Conservation (phyloP, 1,284 basidiomycete species). For the Ganoderma lingzhi region DNA sequence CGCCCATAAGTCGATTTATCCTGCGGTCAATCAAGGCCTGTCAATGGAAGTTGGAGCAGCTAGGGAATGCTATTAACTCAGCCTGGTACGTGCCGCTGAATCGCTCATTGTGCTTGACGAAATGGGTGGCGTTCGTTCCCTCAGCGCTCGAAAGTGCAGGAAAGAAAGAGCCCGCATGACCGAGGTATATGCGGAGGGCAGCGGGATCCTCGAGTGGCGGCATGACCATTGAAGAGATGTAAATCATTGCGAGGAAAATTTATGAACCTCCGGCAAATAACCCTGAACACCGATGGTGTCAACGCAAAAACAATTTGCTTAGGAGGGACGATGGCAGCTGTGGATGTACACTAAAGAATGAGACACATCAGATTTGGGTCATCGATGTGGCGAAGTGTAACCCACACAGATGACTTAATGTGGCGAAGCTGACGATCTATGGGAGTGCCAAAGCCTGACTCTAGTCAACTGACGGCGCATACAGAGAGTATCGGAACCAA, state of each 20-base stretch:
- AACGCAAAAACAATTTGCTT: too few species aligned
- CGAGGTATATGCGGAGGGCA: too few species aligned
- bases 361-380: background rate
- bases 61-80: background rate
- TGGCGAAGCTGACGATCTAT: background rate
- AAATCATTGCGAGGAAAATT: too few species aligned
- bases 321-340: too few species aligned
- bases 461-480: background rate
- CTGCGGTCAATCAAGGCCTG: background rate
- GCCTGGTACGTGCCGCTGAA: background rate
- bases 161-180: background rate
- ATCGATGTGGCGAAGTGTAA: background rate
- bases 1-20: background rate
- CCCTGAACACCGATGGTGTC: too few species aligned
- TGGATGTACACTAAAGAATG: too few species aligned
- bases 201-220: too few species aligned
- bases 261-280: too few species aligned
- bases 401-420: background rate
- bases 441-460: background rate
- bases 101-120: background rate
- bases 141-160: background rate
- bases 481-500: background rate
- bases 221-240: too few species aligned
- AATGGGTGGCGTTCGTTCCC: background rate
- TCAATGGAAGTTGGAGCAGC: background rate